Evolutionary conservation across 768 basidiomycete genomes (phyloP).

Genomic region (Boletus barrowsii): DNA sequence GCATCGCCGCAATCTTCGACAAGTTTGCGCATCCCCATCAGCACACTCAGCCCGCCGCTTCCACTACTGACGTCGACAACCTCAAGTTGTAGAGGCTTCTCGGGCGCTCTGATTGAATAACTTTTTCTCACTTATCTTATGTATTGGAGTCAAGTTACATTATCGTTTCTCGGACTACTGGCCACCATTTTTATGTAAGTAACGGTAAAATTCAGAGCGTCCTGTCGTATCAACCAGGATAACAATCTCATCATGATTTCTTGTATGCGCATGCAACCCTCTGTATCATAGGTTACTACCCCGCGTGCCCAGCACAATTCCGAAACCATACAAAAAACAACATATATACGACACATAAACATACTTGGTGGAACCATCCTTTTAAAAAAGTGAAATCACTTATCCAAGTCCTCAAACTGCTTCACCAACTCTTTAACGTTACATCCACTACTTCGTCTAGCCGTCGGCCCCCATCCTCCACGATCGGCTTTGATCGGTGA

Average conservation of each 20-base stretch:
- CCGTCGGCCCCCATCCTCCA: constrained; percentile 26
- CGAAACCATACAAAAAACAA: constrained; percentile 7
- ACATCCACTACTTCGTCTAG: constrained; percentile 59
- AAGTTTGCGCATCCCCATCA: constrained; percentile 25
- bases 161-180: background rate
- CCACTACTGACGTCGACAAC: background rate
- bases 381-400: constrained; percentile 6
- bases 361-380: background rate
- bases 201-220: background rate
- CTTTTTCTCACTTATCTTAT: background rate
- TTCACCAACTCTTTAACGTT: constrained; percentile 73
- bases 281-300: background rate
- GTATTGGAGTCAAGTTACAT: background rate
- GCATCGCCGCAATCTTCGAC: constrained; percentile 29
- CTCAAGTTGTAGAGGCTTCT: background rate
- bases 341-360: constrained; percentile 4
- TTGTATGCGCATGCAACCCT: background rate
- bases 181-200: background rate
- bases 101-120: background rate
- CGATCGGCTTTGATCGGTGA: constrained; percentile 42
- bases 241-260: background rate
- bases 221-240: background rate
- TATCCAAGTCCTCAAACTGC: constrained; percentile 49
- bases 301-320: constrained; percentile 12
- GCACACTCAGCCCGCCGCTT: background rate